Base-by-base conservation (phyloP, 345 rosid genomes). In the Raphanus sativus region DNA sequence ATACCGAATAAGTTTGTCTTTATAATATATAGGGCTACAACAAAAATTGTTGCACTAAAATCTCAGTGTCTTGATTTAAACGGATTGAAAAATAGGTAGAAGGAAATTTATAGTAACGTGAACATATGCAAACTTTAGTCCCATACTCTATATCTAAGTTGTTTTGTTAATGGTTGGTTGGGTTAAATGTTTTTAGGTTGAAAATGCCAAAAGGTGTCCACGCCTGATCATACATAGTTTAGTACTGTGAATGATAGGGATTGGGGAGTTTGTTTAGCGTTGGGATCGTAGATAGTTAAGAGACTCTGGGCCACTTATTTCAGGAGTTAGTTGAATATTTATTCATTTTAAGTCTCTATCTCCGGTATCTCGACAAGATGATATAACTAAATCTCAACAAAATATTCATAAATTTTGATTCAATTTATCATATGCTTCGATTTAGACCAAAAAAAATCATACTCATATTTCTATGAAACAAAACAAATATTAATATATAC, bases 241-340 rank as follows among this genome's bases (percentile, higher is more conserved):
- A 52, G n/a, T 5, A 40, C 16, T 61, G 75, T 38, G 60, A 70
- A 70, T 59, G 75, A 30, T 30, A 30, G 40, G 65, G 40, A 62
- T 29, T 30, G 5, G 11, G 40, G 45, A 32, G 62, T 52, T 42
- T 9, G 25, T 61, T 62, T 32, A 6, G 32, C 54, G 25, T 73
- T 33, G 71, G 71, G 65, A 74, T 74, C 45, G 10, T 9, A 55
- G 30, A 38, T 56, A 56, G 0, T 38, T 65, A 17, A 32, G 62
- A 45, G 21, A 24, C 3, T 62, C n/a, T 72, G 9, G 30, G 11
- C n/a, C 34, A 58, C 15, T 40, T 29, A 38, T 63, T 42, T 50
- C 34, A 73, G 63, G 26, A 34, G 69, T 8, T 63, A 4, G 30
- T 50, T 73, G 33, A 45, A 12, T 12, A 42, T 42, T 40, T 40